These are phyloP conservation scores for Sporormia fimetaria DNA, from an alignment of 495 filamentous ascomycete species.

Conservation along the genomic window DNA sequence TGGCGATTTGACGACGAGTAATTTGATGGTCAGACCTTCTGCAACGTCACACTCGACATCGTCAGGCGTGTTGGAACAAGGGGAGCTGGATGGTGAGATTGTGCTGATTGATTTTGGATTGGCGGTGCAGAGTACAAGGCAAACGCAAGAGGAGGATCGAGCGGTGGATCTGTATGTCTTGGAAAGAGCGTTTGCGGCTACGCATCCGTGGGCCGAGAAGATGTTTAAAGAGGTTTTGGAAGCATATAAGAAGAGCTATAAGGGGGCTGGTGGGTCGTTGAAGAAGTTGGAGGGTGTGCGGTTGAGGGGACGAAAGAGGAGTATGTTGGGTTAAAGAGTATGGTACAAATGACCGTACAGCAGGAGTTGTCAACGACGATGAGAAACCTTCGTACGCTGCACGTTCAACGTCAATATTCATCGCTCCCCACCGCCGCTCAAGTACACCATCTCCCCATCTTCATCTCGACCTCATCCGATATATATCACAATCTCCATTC, in stretches of 20 bases:
- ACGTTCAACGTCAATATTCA: no score
- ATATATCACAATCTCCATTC: no score
- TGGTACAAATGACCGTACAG: no score
- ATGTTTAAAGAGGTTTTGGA: slow-evolving; percentile 56
- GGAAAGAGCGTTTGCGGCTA: slow-evolving; percentile 90
- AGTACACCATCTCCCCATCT: no score
- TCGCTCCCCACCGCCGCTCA: no score
- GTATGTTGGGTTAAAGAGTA: slow-evolving; percentile 79
- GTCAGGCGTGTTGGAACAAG: background rate
- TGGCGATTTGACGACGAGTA: slow-evolving; percentile 95
- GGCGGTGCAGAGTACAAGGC: slow-evolving; percentile 63
- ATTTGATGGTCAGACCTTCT: slow-evolving; percentile 63
- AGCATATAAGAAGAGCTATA: slow-evolving; percentile 50
- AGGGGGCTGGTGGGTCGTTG: slow-evolving; percentile 49
- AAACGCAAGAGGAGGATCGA: slow-evolving; percentile 80
- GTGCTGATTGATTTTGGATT: slow-evolving; percentile 94
- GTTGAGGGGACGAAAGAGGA: slow-evolving; percentile 92
- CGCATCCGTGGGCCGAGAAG: slow-evolving; percentile 75
- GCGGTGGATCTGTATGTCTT: slow-evolving; percentile 96
- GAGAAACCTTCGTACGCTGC: no score
- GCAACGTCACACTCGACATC: background rate
- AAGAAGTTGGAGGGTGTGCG: slow-evolving; percentile 85
- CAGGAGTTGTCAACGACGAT: no score
- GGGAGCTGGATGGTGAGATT: slow-evolving; percentile 59
- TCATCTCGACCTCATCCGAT: no score